phyloP scores from a whole-genome alignment of 805 yeast genomes.

The Candida sakaeoensis region DNA sequence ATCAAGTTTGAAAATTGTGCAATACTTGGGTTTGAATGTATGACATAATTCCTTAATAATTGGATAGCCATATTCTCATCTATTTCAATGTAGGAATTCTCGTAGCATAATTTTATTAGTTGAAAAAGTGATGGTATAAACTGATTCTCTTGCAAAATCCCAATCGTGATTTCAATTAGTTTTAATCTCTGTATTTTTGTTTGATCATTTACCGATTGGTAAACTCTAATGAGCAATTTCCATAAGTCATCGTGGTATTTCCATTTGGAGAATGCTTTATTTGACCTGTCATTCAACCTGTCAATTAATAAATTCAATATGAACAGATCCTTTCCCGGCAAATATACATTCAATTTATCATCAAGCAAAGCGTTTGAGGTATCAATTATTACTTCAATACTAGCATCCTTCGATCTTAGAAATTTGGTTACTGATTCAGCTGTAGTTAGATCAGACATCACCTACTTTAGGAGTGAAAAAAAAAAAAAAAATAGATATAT shows the following conservation, averaged over 20 bases:
- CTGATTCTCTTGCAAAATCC: conserved; percentile 7
- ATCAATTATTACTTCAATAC: conserved; percentile 39
- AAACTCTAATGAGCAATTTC: conserved; percentile 43
- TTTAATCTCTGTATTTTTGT: conserved; percentile 30
- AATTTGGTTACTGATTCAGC: conserved; percentile 53
- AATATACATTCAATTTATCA: conserved; percentile 31
- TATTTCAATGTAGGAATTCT: conserved; percentile 25
- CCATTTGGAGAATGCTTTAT: conserved; percentile 33
- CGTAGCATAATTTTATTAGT: conserved; percentile 14
- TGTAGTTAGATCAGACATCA: conserved; percentile 6
- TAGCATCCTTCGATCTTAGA: conserved; percentile 51
- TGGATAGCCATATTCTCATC: conserved; percentile 29
- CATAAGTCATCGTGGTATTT: conserved; percentile 45
- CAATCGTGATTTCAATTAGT: conserved; percentile 31
- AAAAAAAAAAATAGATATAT: no score
- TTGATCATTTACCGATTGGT: conserved; percentile 25
- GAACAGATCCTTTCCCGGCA: conserved; percentile 56
- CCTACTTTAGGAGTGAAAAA: background rate
- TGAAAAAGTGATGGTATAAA: conserved; percentile 17
- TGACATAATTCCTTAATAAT: conserved; percentile 21
- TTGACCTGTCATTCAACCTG: conserved; percentile 51
- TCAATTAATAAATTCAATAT: conserved; percentile 59
- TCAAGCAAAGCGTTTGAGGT: conserved; percentile 31
- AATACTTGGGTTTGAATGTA: conserved; percentile 6
- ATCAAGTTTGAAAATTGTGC: conserved; percentile 24